phyloP scores from a whole-genome alignment of 768 basidiomycete species.

The Calvatia gigantea region DNA sequence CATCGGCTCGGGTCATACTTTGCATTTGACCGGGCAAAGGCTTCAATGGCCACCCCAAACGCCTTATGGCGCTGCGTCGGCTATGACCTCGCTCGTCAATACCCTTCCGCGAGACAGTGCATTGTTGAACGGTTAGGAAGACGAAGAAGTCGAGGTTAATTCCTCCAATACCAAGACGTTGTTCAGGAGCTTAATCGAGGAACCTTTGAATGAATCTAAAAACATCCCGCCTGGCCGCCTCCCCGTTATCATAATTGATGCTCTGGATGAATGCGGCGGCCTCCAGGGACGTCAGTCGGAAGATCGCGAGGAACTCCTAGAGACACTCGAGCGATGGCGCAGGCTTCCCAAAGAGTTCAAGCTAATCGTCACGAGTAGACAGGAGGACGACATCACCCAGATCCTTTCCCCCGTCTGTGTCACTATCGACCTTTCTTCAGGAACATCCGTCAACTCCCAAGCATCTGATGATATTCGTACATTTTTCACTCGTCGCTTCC shows the following conservation, averaged over 20 bases:
- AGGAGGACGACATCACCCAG: slow-evolving; percentile 14
- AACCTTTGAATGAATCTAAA: slow-evolving; percentile 13
- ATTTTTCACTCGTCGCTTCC: slow-evolving; percentile 17
- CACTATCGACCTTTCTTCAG: slow-evolving; percentile 17
- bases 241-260: slow-evolving; percentile 26
- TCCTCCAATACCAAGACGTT: slow-evolving; percentile 13
- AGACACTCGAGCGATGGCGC: slow-evolving; percentile 19
- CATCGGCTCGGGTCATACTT: slow-evolving; percentile 15
- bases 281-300: slow-evolving; percentile 11
- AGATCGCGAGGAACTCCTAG: slow-evolving; percentile 18
- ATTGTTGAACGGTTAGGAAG: slow-evolving; percentile 15
- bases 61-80: slow-evolving; percentile 18
- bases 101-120: slow-evolving; percentile 12
- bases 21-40: slow-evolving; percentile 16
- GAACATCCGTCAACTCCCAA: slow-evolving; percentile 11
- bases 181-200: slow-evolving; percentile 19
- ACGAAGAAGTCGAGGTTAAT: slow-evolving; percentile 14
- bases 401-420: slow-evolving; percentile 13
- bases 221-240: slow-evolving; percentile 6
- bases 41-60: slow-evolving; percentile 8
- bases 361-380: slow-evolving; percentile 23
- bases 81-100: slow-evolving; percentile 17
- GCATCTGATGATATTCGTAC: slow-evolving; percentile 21
- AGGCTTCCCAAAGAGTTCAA: slow-evolving; percentile 19
- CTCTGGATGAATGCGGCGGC: slow-evolving; percentile 27